phyloP scores from a whole-genome alignment of 495 filamentous ascomycete genomes.

The Aspergillus leporis region DNA sequence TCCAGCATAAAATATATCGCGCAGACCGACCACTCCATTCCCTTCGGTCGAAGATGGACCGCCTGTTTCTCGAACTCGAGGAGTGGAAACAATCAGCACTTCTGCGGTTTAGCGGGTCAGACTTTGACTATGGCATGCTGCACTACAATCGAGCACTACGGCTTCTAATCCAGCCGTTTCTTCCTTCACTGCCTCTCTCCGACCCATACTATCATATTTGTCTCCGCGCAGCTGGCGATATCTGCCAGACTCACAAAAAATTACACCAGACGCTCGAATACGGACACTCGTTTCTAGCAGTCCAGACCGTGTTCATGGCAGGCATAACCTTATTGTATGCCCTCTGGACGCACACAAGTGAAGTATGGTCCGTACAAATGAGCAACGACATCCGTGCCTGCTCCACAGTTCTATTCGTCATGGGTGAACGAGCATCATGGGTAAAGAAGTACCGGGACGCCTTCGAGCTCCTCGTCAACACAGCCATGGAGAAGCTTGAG shows the following conservation, averaged over 20 bases:
- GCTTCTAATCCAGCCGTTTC: constrained; percentile 53
- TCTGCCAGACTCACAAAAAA: constrained; percentile 55
- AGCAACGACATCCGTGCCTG: constrained; percentile 57
- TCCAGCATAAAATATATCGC: constrained; percentile 56
- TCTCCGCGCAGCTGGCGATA: constrained; percentile 50
- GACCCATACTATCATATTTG: constrained; percentile 54
- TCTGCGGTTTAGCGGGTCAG: constrained; percentile 36
- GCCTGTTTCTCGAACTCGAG: constrained; percentile 49
- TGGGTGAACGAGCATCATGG: constrained; percentile 53
- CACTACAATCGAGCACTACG: constrained; percentile 54
- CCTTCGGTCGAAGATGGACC: constrained; percentile 50
- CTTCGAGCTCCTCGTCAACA: constrained; percentile 53
- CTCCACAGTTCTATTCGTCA: constrained; percentile 54
- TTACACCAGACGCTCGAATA: constrained; percentile 54
- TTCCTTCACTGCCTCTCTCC: constrained; percentile 47
- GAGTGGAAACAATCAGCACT: constrained; percentile 51
- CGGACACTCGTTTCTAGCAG: constrained; percentile 55
- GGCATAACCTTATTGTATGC: constrained; percentile 54
- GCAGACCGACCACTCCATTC: constrained; percentile 49
- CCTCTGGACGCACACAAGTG: constrained; percentile 46
- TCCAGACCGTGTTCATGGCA: constrained; percentile 57
- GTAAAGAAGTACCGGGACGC: constrained; percentile 57
- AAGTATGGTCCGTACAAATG: constrained; percentile 53
- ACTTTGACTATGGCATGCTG: constrained; percentile 51
- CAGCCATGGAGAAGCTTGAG: constrained; percentile 54